Evolutionary conservation across 23 red algal genomes (phyloP).

Genomic region (Pyropia haitanensis): DNA sequence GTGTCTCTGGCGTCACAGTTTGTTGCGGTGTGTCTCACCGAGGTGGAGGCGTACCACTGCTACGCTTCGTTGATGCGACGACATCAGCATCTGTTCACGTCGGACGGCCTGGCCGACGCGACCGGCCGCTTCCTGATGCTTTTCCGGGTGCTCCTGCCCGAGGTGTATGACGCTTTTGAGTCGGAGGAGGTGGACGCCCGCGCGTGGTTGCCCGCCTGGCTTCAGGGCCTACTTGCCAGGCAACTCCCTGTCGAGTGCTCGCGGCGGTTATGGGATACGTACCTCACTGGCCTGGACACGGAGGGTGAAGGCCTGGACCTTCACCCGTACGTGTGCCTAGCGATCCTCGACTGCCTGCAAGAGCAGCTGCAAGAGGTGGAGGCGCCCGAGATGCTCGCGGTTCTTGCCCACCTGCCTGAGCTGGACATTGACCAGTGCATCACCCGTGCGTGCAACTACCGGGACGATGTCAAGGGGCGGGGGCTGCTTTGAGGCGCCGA

Average conservation of each 20-base stretch:
- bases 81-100: conserved; percentile 35
- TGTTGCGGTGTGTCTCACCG: conserved; percentile 41
- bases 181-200: conserved; percentile 68
- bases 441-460: conserved; percentile 51
- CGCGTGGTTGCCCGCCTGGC: conserved; percentile 65
- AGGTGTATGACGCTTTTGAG: conserved; percentile 74
- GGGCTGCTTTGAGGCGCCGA: conserved; percentile 2
- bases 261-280: conserved; percentile 83
- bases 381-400: conserved; percentile 57
- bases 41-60: conserved; percentile 56
- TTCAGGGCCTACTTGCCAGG: conserved; percentile 48
- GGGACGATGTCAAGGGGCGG: conserved; percentile 19
- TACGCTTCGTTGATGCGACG: conserved; percentile 59
- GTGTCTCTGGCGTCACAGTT: conserved; percentile 66
- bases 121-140: conserved; percentile 57
- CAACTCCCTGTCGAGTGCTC: conserved; percentile 44
- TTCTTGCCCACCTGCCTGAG: conserved; percentile 54
- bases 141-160: conserved; percentile 53
- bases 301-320: conserved; percentile 32
- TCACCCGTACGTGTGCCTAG: conserved; percentile 88
- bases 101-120: conserved; percentile 30
- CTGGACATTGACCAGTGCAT: conserved; percentile 74
- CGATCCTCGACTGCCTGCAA: conserved; percentile 67
- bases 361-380: conserved; percentile 78
- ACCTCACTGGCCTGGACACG: conserved; percentile 31